phyloP scores from a whole-genome alignment of 768 basidiomycete genomes.

The Panaeolus papilionaceus region DNA sequence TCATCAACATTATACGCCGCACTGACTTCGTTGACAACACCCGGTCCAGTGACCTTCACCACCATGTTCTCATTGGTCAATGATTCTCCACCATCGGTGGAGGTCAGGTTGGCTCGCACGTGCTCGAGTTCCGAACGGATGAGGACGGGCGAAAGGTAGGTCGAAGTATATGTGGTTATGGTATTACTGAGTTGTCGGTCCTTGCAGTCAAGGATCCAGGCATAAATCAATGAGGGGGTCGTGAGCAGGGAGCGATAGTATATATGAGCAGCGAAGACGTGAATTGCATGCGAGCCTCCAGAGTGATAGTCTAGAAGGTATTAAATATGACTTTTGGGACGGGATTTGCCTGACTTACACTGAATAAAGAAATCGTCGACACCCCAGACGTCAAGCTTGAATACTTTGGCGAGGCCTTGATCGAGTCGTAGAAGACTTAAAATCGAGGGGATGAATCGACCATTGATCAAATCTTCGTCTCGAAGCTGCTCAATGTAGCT shows the following conservation, averaged over 20 bases:
- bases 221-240: conserved; percentile 84
- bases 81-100: conserved; percentile 46
- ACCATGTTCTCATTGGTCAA: conserved; percentile 79
- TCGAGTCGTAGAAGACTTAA: conserved; percentile 73
- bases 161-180: conserved; percentile 79
- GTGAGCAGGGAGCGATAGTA: conserved; percentile 88
- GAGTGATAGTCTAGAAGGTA: conserved; percentile 60
- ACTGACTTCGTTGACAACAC: conserved; percentile 78
- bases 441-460: conserved; percentile 73
- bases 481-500: conserved; percentile 89
- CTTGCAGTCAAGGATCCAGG: conserved; percentile 87
- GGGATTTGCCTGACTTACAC: conserved; percentile 48
- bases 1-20: conserved; percentile 92
- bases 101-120: conserved; percentile 57
- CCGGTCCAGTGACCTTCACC: conserved; percentile 69
- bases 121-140: conserved; percentile 83
- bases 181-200: conserved; percentile 86
- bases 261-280: conserved; percentile 82
- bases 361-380: conserved; percentile 85
- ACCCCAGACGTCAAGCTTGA: conserved; percentile 87
- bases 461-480: conserved; percentile 65
- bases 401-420: conserved; percentile 58
- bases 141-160: conserved; percentile 89
- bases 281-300: conserved; percentile 55
- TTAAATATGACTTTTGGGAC: not conserved